Evolutionary conservation across 2,329 filamentous ascomycete species (phyloP), one percentile per base, ranked within the genome.

Genomic region (Daldinia sp.): DNA sequence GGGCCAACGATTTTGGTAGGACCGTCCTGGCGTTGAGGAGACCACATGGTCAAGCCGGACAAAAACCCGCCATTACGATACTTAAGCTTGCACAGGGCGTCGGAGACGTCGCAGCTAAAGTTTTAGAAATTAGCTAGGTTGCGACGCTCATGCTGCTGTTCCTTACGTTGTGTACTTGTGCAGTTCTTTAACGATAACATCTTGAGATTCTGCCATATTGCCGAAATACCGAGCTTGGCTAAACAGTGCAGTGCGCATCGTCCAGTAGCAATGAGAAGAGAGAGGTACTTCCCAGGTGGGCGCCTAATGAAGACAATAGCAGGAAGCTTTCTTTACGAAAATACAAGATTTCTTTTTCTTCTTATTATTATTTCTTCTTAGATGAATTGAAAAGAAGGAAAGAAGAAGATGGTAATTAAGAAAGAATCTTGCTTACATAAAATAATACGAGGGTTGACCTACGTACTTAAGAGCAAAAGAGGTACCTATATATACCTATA

Each of bases 1-100:
- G 83, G 85, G 3, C 86, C 86, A 20, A 86, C 79, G 62, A 88
- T 84, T 75, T 85, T 87, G 44, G 85, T 85, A 10, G 78, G 69
- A 4, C 85, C 85, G 20, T 80, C 80, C 77, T 87, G 85, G 42
- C 82, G 82, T 56, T 81, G 76, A 1, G 86, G 86, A 2, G 86
- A 88, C 80, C 82, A 87, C 81, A 88, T 84, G 28, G 82, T 84
- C 54, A 88, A 77, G 12, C 85, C 85, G 2, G 83, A 80, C 1
- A 88, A 79, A 75, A 88, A 88, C 48, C 86, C 86, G 68, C 86
- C 86, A 71, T 86, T 78, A 67, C 76, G 80, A 59, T 79, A 76
- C 48, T 82, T 81, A 48, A 87, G 79, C 74, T 87, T 87, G 69
- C 80, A 79, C 1, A 87, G 80, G 0, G 84, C 86, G 68, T 87